Base-by-base conservation (phyloP, 345 rosid genomes). In the Citrus maxima region DNA sequence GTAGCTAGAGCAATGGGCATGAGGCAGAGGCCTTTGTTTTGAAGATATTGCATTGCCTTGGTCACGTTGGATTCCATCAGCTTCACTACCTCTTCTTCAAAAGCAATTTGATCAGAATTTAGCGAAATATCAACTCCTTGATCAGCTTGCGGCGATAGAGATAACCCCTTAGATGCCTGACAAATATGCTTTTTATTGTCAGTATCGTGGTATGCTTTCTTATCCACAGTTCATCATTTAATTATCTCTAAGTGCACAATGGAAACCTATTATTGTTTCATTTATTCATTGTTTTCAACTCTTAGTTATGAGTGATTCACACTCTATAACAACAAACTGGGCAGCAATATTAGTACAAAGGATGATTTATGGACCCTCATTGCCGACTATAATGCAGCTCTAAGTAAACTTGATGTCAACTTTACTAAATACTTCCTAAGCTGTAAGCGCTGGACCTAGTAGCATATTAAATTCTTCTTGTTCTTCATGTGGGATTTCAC, bases 31-130 rank as follows among this genome's bases (percentile, higher is more conserved):
- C 91, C 93, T 77, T 87, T 88, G 56, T 85, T 87, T 63, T 90
- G 90, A 55, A 88, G 82, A 81, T 86, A 84, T 70, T 88, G 91
- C 91, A 88, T 87, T 60, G 90, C 93, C 58, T 81, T 74, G n/a
- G 84, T 87, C 86, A 88, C 76, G 27, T 85, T 86, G 49, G 90
- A 84, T 61, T 90, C 93, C 90, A 90, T 85, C 54, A 90, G 72
- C 85, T 82, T 90, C 24, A 86, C 90, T 25, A 88, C 85, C 81
- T 90, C 89, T 73, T 88, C 86, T 79, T 88, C 93, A 24, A 87
- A 76, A 25, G 84, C 87, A 69, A 78, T 54, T 75, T 84, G 85
- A 72, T 88, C 87, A 55, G 83, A 75, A 46, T 82, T 77, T 34
- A 42, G 77, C 68, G 86, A 82, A 77, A 81, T 12, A 46, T 86